phyloP scores from a whole-genome alignment of 2,329 filamentous ascomycete genomes.

The Geosmithia putterillii region DNA sequence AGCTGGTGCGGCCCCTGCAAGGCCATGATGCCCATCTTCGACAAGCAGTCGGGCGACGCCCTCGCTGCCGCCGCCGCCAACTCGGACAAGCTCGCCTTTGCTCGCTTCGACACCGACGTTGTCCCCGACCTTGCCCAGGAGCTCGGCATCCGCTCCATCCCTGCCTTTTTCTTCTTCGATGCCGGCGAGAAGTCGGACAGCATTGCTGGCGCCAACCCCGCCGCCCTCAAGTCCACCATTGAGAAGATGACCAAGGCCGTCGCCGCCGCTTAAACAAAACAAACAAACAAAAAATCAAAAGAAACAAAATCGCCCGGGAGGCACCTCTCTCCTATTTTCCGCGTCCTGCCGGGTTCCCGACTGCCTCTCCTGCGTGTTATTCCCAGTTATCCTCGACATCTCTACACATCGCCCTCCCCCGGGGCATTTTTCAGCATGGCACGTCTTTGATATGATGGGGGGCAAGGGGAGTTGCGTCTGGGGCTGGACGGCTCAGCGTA shows the following conservation, averaged over 20 bases:
- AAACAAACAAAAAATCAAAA: not conserved
- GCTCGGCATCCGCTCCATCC: constrained; percentile 42
- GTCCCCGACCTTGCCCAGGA: constrained; percentile 34
- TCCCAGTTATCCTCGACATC: too few relatives aligned
- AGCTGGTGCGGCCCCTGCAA: constrained; percentile 52
- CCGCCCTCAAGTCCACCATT: constrained; percentile 13
- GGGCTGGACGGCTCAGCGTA: not conserved
- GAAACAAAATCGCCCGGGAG: too few relatives aligned
- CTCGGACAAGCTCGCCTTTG: constrained; percentile 35
- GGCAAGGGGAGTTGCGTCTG: not conserved
- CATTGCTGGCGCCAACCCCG: constrained; percentile 25
- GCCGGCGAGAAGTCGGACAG: constrained; percentile 33
- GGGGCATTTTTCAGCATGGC: not conserved
- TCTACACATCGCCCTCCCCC: not conserved
- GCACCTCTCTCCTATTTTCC: not conserved
- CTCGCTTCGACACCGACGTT: constrained; percentile 47
- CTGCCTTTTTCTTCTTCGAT: constrained; percentile 49
- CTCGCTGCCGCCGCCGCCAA: constrained; percentile 19
- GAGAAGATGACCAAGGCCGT: constrained; percentile 8
- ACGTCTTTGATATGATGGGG: not conserved
- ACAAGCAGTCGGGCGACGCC: constrained; percentile 30
- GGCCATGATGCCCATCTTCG: constrained; percentile 42
- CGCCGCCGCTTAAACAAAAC: not conserved
- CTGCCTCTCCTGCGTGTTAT: too few relatives aligned
- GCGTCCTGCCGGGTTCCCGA: too few relatives aligned